Conservation (phyloP, 202 grass and related monocot species). For the Schoenoplectus tabernaemontani region DNA sequence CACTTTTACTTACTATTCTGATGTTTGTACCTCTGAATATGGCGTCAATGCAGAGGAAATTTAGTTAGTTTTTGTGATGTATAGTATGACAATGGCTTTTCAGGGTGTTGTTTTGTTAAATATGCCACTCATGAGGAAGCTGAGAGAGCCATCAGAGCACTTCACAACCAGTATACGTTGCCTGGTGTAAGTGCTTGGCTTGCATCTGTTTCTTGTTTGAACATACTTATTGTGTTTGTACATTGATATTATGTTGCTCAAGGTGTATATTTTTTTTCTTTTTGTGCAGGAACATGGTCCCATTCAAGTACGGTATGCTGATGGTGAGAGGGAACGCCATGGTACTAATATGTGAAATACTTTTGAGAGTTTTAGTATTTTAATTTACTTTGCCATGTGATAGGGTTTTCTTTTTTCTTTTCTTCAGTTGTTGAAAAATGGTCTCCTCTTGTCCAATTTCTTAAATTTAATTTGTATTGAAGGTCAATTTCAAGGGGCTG, state of each 20-base stretch:
- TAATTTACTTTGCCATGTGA: neutral
- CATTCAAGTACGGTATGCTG: conserved; percentile 98
- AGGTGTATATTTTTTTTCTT: conserved; percentile 3
- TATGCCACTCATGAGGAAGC: conserved; percentile 88
- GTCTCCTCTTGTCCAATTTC: neutral
- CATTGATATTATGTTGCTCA: neutral
- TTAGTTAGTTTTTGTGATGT: conserved; percentile 27
- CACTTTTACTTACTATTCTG: neutral
- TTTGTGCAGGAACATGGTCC: conserved; percentile 64
- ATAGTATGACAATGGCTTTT: conserved; percentile 33
- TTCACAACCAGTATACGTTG: conserved; percentile 89
- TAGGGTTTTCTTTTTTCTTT: neutral
- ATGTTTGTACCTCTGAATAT: conserved; percentile 15
- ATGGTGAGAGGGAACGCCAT: conserved; percentile 82
- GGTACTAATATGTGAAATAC: conserved; percentile 48
- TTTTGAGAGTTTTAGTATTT: neutral
- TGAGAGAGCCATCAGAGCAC: conserved; percentile 84
- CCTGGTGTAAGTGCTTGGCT: conserved; percentile 55
- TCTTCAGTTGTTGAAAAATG: conserved; percentile 5
- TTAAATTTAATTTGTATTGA: conserved; percentile 23
- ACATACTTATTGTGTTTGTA: neutral
- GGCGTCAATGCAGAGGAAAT: conserved; percentile 11
- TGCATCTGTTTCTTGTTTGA: conserved; percentile 24
- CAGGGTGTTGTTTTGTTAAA: conserved; percentile 99
- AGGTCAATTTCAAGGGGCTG: conserved; percentile 45